Conservation (phyloP, 1,284 basidiomycete species). For the Tilletiopsis washingtonensis region DNA sequence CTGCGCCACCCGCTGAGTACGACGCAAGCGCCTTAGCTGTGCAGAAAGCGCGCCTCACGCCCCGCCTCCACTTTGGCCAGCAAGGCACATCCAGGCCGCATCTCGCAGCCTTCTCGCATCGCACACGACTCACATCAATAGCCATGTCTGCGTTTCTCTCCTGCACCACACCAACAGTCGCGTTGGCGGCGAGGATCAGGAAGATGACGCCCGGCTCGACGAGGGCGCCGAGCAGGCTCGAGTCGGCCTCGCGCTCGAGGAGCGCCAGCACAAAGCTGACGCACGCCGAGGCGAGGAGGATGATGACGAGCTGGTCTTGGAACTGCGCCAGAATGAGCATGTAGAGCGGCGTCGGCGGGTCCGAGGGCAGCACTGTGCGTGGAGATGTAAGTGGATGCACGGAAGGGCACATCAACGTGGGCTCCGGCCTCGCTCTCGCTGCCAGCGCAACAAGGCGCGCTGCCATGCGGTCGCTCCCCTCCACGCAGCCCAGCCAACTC, state of each 20-base stretch:
- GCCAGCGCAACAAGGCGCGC: not conserved
- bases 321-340: conserved; percentile 93
- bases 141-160: conserved; percentile 46
- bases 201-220: conserved; percentile 46
- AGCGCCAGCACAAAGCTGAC: conserved; percentile 44
- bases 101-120: no score
- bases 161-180: conserved; percentile 45
- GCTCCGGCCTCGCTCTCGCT: not conserved
- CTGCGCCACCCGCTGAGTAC: no score
- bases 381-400: not conserved
- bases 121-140: conserved; percentile 32
- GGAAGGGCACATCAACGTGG: not conserved
- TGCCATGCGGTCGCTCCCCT: conserved; percentile 4
- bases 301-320: conserved; percentile 51
- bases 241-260: conserved; percentile 29
- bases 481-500: not conserved
- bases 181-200: conserved; percentile 45
- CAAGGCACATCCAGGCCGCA: no score
- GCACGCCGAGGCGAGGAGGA: conserved; percentile 42
- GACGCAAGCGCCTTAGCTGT: no score
- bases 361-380: conserved; percentile 85
- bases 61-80: no score
- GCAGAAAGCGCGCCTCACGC: no score
- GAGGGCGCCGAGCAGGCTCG: conserved; percentile 37
- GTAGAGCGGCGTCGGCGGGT: conserved; percentile 81